These are phyloP conservation scores for Clonostachys sp. DNA, from an alignment of 2,329 filamentous ascomycete genomes.

Conservation along the genomic window DNA sequence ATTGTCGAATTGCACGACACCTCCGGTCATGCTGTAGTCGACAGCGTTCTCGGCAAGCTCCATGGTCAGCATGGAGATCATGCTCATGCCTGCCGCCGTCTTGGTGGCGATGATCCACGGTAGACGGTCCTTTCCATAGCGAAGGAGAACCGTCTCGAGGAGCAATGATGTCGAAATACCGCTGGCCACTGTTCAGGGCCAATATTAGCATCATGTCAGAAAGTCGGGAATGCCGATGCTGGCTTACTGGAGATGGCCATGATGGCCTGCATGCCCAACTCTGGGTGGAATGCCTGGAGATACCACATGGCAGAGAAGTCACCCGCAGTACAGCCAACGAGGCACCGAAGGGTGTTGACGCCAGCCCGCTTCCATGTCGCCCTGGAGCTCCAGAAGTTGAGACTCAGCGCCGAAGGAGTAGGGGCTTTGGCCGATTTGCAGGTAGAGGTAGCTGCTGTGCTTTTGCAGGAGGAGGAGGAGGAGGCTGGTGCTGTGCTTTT, in stretches of 20 bases:
- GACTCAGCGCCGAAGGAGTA: no score
- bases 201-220: neutral
- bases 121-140: constrained; percentile 39
- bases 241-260: constrained; percentile 46
- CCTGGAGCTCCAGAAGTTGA: constrained; percentile 22
- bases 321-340: constrained; percentile 49
- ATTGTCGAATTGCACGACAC: constrained; percentile 37
- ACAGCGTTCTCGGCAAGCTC: constrained; percentile 49
- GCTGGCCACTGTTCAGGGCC: constrained; percentile 33
- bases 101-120: constrained; percentile 38
- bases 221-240: neutral
- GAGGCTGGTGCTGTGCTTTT: no score
- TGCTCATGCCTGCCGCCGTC: constrained; percentile 53
- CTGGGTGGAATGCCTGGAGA: constrained; percentile 40
- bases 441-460: no score
- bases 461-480: no score
- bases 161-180: constrained; percentile 46
- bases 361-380: constrained; percentile 41
- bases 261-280: constrained; percentile 37
- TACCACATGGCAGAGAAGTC: constrained; percentile 54
- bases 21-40: constrained; percentile 50
- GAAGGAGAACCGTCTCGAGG: constrained; percentile 46
- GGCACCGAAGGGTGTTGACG: constrained; percentile 50
- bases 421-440: no score
- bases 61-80: constrained; percentile 56